phyloP scores from a whole-genome alignment of 176 grass and related monocot genomes.

The Poa annua region DNA sequence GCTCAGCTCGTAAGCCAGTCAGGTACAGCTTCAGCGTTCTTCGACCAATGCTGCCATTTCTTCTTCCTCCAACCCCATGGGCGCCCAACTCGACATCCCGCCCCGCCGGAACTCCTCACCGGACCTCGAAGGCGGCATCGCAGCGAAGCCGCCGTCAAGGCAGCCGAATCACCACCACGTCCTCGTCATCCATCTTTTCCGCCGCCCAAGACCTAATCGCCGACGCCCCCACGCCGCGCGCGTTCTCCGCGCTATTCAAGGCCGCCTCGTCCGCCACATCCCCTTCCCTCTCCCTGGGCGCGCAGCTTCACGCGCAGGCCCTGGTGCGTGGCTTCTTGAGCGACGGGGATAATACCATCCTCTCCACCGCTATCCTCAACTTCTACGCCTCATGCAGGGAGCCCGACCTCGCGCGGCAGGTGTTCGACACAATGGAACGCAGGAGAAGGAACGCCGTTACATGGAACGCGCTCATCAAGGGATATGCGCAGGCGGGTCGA shows the following conservation, averaged over 20 bases:
- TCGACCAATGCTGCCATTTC: constrained; percentile 6
- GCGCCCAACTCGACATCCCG: neutral
- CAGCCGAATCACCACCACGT: neutral
- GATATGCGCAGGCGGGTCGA: constrained; percentile 40
- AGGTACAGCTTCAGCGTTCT: neutral
- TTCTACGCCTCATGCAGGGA: constrained; percentile 27
- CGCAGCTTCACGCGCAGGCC: constrained; percentile 44
- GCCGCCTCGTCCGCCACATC: neutral
- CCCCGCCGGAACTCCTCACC: neutral
- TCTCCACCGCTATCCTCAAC: constrained; percentile 6
- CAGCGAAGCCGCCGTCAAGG: neutral
- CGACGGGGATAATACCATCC: constrained; percentile 12
- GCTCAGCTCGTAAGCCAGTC: neutral
- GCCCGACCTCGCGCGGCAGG: neutral
- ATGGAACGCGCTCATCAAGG: constrained; percentile 53
- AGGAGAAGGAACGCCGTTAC: constrained; percentile 38
- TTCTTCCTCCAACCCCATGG: neutral
- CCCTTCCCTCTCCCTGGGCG: neutral
- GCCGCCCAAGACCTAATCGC: constrained; percentile 14
- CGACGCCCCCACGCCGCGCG: constrained; percentile 11
- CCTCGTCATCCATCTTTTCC: neutral
- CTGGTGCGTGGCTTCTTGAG: constrained; percentile 9
- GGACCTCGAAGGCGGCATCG: neutral
- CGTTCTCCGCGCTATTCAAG: constrained; percentile 33
- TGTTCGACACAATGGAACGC: constrained; percentile 46